Conservation (phyloP, 2,329 filamentous ascomycete species). For the Diaporthe nobilis region DNA sequence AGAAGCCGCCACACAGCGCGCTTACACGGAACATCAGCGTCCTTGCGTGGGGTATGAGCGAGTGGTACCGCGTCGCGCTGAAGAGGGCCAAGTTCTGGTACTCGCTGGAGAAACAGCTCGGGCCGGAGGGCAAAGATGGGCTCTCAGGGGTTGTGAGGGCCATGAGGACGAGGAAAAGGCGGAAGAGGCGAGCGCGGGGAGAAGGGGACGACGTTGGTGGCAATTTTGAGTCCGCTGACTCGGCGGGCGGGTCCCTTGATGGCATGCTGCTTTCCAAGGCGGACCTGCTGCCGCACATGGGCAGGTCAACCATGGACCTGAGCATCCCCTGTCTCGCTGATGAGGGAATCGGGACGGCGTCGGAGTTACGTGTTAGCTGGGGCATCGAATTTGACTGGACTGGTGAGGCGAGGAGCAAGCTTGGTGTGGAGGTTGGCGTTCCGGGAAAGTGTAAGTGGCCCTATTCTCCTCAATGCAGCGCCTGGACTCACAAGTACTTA, state of each 20-base stretch:
- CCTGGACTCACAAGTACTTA: neutral
- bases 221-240: constrained; percentile 27
- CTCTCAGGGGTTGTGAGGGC: constrained; percentile 49
- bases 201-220: constrained; percentile 43
- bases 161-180: constrained; percentile 48
- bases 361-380: constrained; percentile 72
- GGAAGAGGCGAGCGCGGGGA: constrained; percentile 41
- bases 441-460: constrained; percentile 74
- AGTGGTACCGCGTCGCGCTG: constrained; percentile 75
- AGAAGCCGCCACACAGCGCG: constrained; percentile 53
- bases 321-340: constrained; percentile 58
- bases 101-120: constrained; percentile 64
- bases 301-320: constrained; percentile 65
- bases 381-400: constrained; percentile 79
- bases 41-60: constrained; percentile 76
- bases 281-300: constrained; percentile 68
- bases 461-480: constrained; percentile 37
- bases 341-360: constrained; percentile 50
- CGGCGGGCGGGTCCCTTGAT: constrained; percentile 35
- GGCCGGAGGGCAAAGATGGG: constrained; percentile 49
- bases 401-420: constrained; percentile 74
- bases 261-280: constrained; percentile 49
- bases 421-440: constrained; percentile 68
- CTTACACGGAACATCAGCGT: constrained; percentile 71
- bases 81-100: constrained; percentile 76